Evolutionary conservation across 2,329 filamentous ascomycete species (phyloP).

Genomic region (Alternaria hordeiaustralica): DNA sequence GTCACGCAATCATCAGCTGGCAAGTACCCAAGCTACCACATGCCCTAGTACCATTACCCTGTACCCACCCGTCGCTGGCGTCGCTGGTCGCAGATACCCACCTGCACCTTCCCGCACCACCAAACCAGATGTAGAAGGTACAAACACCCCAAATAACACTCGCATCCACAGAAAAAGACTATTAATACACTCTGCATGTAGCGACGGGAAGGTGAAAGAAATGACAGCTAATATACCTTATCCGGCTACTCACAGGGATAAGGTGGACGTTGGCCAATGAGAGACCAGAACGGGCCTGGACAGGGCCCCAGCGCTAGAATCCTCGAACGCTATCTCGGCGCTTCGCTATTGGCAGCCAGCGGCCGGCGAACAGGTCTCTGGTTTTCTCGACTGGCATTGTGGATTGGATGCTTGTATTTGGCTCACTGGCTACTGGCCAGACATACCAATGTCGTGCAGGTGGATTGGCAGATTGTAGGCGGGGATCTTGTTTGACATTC

Average conservation of each 20-base stretch:
- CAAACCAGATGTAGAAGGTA: slow-evolving; percentile 2
- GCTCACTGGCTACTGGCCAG: not conserved
- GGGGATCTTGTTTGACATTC: not conserved
- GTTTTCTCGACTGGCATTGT: not conserved
- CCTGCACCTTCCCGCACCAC: not conserved
- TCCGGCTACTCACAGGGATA: not conserved
- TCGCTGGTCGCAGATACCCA: not conserved
- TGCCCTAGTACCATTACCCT: not conserved
- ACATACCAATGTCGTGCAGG: not conserved
- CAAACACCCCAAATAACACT: not conserved
- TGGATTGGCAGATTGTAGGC: not conserved
- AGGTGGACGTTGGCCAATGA: not conserved
- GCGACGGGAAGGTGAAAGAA: slow-evolving; percentile 3
- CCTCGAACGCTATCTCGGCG: not conserved
- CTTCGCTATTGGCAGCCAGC: slow-evolving; percentile 1
- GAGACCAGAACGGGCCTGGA: not conserved
- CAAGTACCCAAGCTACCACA: slow-evolving; percentile 1
- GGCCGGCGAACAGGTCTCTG: not conserved
- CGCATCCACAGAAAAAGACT: not conserved
- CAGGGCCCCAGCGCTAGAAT: not conserved
- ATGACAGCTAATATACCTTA: slow-evolving; percentile 19
- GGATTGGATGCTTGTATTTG: not conserved
- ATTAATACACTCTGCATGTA: not conserved
- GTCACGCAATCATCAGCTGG: slow-evolving; percentile 1
- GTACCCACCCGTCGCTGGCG: not conserved